These are phyloP conservation scores for Rhizopogon parksii DNA, from an alignment of 1,284 basidiomycete genomes.

Conservation along the genomic window DNA sequence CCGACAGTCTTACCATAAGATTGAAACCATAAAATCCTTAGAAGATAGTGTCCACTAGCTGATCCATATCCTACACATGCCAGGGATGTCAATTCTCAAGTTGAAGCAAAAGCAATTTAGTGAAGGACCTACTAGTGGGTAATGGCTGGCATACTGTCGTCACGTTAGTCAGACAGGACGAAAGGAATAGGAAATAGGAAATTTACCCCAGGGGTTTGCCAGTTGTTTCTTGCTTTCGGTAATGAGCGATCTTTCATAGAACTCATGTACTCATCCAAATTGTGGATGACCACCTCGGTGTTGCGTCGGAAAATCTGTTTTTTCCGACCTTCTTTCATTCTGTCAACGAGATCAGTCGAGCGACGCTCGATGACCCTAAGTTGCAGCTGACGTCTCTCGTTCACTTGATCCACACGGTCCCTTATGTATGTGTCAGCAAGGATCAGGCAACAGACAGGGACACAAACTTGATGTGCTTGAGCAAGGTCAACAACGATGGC, in stretches of 20 bases:
- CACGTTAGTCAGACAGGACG: background rate
- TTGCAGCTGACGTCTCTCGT: constrained; percentile 11
- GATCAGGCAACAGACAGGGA: background rate
- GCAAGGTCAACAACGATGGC: constrained; percentile 19
- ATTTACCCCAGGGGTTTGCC: background rate
- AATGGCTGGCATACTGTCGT: background rate
- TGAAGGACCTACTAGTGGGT: background rate
- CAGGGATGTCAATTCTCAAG: background rate
- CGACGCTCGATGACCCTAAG: constrained; percentile 8
- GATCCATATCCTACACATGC: constrained; percentile 1
- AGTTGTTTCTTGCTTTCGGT: background rate
- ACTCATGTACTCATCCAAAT: constrained; percentile 5
- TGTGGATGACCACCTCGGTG: constrained; percentile 10
- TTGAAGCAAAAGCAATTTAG: background rate
- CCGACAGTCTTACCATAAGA: too few species aligned
- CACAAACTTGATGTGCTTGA: constrained; percentile 21
- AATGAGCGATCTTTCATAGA: background rate
- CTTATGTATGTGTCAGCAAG: constrained; percentile 8
- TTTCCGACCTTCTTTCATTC: background rate
- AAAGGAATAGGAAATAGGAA: background rate
- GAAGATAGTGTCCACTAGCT: background rate
- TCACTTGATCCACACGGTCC: constrained; percentile 15
- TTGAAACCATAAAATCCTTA: background rate
- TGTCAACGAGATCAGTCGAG: constrained; percentile 13
- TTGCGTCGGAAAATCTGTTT: constrained; percentile 11